phyloP scores from a whole-genome alignment of 305 asterid genomes.

The Coffea humblotiana region DNA sequence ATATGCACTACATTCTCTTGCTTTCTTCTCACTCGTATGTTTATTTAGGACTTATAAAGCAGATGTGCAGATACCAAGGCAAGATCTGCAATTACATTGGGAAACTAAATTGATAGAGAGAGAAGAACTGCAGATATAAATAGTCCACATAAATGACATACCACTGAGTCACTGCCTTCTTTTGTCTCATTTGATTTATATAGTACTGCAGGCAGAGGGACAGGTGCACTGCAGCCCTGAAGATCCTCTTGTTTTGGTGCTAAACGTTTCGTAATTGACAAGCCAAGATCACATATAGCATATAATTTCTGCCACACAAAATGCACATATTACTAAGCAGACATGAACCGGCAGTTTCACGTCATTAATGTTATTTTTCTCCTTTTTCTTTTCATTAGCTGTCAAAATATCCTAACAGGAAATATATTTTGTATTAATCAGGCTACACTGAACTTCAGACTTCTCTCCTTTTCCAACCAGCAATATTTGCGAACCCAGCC shows the following conservation, averaged over 20 bases:
- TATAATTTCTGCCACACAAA: slow-evolving; percentile 62
- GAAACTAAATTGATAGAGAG: background rate
- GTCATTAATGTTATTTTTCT: slow-evolving; percentile 8
- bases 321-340: slow-evolving; percentile 29
- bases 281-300: slow-evolving; percentile 84
- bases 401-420: background rate
- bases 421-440: background rate
- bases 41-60: background rate
- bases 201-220: slow-evolving; percentile 57
- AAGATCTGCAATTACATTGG: background rate
- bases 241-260: slow-evolving; percentile 56
- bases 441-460: background rate
- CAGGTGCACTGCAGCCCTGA: slow-evolving; percentile 51
- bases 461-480: background rate
- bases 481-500: slow-evolving; percentile 1
- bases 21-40: background rate
- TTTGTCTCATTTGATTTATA: slow-evolving; percentile 61
- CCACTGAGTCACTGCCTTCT: slow-evolving; percentile 65
- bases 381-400: background rate
- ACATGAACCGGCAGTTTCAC: slow-evolving; percentile 22
- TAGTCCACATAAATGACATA: slow-evolving; percentile 29
- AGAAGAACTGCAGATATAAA: background rate
- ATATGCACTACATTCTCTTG: background rate
- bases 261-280: slow-evolving; percentile 62
- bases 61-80: background rate